A percentile compares a stretch with the other conserved stretches of the same genome.
Conservation (phyloP, 2,329 filamentous ascomycete species). For the Aspergillaceae sp. region DNA sequence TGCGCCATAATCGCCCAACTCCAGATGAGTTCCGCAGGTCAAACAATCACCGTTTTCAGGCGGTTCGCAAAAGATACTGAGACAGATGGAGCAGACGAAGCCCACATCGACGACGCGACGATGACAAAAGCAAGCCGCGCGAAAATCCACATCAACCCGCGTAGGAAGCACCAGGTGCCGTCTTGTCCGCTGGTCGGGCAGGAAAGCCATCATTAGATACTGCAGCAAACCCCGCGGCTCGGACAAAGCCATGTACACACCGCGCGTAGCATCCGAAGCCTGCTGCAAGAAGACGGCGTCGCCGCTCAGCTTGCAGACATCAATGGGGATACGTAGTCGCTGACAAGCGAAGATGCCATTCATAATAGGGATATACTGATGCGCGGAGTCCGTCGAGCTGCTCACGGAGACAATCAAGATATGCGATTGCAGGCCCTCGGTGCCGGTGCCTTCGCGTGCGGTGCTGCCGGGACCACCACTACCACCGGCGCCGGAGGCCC, state of each 20-base stretch:
- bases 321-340: slow-evolving; percentile 77
- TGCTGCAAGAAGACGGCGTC: slow-evolving; percentile 91
- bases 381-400: slow-evolving; percentile 75
- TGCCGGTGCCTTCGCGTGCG: slow-evolving; percentile 19
- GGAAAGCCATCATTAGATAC: slow-evolving; percentile 89
- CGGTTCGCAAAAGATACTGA: slow-evolving; percentile 80
- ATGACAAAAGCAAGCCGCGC: slow-evolving; percentile 98
- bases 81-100: slow-evolving; percentile 91
- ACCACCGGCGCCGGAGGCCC: slow-evolving; percentile 30
- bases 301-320: slow-evolving; percentile 78
- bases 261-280: slow-evolving; percentile 65
- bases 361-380: slow-evolving; percentile 96
- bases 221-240: slow-evolving; percentile 67
- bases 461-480: slow-evolving; percentile 24
- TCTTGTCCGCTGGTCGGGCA: slow-evolving; percentile 60
- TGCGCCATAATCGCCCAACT: slow-evolving; percentile 65
- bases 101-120: slow-evolving; percentile 81
- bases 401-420: slow-evolving; percentile 88
- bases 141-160: slow-evolving; percentile 83
- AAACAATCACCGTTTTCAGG: slow-evolving; percentile 60
- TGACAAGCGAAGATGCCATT: slow-evolving; percentile 95
- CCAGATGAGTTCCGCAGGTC: slow-evolving; percentile 71
- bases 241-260: slow-evolving; percentile 58
- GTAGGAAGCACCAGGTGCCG: slow-evolving; percentile 66
- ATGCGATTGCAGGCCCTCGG: slow-evolving; percentile 55